A percentile compares a stretch with the other conserved stretches of the same genome.
phyloP scores from a whole-genome alignment of 2,329 filamentous ascomycete genomes.

The Coniochaeta sp. region DNA sequence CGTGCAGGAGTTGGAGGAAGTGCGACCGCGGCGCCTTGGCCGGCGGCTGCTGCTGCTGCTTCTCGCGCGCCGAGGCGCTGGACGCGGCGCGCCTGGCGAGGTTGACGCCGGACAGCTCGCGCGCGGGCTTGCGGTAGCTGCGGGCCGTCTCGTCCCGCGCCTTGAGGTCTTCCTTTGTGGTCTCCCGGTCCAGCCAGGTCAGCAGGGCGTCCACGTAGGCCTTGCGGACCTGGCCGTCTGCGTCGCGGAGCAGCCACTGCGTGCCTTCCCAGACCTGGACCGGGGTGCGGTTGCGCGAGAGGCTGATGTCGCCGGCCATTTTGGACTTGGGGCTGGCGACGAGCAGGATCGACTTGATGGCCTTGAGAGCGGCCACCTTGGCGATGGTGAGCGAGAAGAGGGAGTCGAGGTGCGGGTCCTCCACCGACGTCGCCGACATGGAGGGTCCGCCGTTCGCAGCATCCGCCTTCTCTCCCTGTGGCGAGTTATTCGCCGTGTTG shows the following conservation, averaged over 20 bases:
- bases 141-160: slow-evolving; percentile 49
- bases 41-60: too few relatives aligned
- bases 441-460: slow-evolving; percentile 23
- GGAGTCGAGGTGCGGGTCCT: slow-evolving; percentile 39
- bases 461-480: slow-evolving; percentile 42
- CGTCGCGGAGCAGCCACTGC: slow-evolving; percentile 82
- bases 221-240: slow-evolving; percentile 68
- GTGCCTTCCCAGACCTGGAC: slow-evolving; percentile 93
- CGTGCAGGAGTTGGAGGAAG: slow-evolving; percentile 75
- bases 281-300: slow-evolving; percentile 68
- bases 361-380: slow-evolving; percentile 61
- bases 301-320: slow-evolving; percentile 49
- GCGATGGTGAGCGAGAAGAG: slow-evolving; percentile 47
- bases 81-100: slow-evolving; percentile 60
- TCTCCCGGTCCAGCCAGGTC: slow-evolving; percentile 81
- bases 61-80: slow-evolving; percentile 56
- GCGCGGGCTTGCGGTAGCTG: slow-evolving; percentile 32
- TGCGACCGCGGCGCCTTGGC: slow-evolving; percentile 50
- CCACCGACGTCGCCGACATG: slow-evolving; percentile 18
- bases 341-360: slow-evolving; percentile 74
- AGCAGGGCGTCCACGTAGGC: slow-evolving; percentile 79
- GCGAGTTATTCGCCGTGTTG: slow-evolving; percentile 33
- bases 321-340: slow-evolving; percentile 68
- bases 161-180: slow-evolving; percentile 56
- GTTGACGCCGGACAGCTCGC: slow-evolving; percentile 30